phyloP scores from a whole-genome alignment of 495 filamentous ascomycete species.

The Hamigera avellanea region DNA sequence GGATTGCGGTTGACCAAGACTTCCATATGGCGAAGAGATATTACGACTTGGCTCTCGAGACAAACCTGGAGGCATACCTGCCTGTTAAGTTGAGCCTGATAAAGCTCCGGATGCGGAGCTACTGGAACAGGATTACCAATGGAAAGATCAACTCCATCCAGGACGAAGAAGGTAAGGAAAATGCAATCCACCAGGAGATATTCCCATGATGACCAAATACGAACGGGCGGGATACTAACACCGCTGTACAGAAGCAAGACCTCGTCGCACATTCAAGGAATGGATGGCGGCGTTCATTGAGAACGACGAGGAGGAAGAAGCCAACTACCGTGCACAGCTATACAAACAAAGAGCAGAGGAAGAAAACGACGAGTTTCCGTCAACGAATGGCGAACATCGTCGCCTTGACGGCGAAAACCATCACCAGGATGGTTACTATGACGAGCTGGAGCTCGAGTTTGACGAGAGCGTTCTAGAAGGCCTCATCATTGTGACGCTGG shows the following conservation, averaged over 20 bases:
- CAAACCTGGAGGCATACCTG: conserved; percentile 88
- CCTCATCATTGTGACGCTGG: conserved; percentile 67
- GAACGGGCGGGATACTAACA: background rate
- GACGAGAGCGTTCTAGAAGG: conserved; percentile 75
- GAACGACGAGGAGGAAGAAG: conserved; percentile 46
- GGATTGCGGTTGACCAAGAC: conserved; percentile 84
- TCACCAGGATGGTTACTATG: conserved; percentile 53
- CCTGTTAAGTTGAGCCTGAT: conserved; percentile 81
- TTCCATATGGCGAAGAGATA: conserved; percentile 95
- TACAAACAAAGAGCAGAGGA: conserved; percentile 47
- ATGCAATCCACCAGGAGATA: background rate
- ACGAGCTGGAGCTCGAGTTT: conserved; percentile 46
- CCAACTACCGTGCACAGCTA: conserved; percentile 33
- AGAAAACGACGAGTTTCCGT: conserved; percentile 42
- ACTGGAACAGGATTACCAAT: conserved; percentile 87
- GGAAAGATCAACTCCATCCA: conserved; percentile 84
- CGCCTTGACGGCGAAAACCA: conserved; percentile 37
- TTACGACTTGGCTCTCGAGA: conserved; percentile 85
- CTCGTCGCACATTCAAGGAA: conserved; percentile 64
- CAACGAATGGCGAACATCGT: conserved; percentile 39
- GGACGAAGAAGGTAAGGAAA: conserved; percentile 64
- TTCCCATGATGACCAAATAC: background rate
- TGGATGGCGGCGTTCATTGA: conserved; percentile 77
- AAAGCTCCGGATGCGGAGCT: conserved; percentile 73
- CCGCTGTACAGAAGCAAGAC: conserved; percentile 40